Evolutionary conservation across 441 rosid species (phyloP).

Genomic region (Erodium chrysanthum): DNA sequence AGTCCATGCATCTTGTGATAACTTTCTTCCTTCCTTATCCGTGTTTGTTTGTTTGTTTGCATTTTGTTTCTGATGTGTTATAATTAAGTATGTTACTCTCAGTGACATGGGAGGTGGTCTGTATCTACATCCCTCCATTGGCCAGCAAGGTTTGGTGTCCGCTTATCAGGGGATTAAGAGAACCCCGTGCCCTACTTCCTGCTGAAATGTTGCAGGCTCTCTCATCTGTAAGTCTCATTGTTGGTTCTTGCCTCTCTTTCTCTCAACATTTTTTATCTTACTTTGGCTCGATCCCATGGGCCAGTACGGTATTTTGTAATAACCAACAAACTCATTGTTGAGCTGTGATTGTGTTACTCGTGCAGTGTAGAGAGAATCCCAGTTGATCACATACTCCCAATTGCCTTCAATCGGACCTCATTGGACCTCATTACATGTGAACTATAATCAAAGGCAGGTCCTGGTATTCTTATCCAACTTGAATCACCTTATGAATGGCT

Average conservation of each 20-base stretch:
- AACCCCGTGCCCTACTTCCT: neutral
- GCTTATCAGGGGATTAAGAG: neutral
- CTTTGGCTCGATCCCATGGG: neutral
- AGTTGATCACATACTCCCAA: neutral
- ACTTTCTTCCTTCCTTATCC: neutral
- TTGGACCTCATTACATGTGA: neutral
- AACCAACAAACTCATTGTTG: neutral
- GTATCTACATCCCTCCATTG: neutral
- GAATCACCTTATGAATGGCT: neutral
- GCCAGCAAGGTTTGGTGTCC: slow-evolving; percentile 4
- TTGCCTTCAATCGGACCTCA: neutral
- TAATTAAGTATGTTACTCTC: neutral
- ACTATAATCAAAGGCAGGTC: neutral
- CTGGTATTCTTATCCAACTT: neutral
- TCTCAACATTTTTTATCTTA: neutral
- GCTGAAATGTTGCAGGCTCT: neutral
- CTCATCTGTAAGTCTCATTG: neutral
- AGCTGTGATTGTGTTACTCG: neutral
- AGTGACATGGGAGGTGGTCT: slow-evolving; percentile 3
- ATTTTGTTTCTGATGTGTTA: neutral
- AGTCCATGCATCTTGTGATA: neutral
- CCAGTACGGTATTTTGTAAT: neutral
- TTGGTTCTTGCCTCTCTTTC: neutral
- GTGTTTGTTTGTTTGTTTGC: neutral
- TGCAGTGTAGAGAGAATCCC: neutral